Evolutionary conservation across 805 yeast species (phyloP), one percentile per base, ranked within the genome.

Genomic region (Blastobotrys terrestris): DNA sequence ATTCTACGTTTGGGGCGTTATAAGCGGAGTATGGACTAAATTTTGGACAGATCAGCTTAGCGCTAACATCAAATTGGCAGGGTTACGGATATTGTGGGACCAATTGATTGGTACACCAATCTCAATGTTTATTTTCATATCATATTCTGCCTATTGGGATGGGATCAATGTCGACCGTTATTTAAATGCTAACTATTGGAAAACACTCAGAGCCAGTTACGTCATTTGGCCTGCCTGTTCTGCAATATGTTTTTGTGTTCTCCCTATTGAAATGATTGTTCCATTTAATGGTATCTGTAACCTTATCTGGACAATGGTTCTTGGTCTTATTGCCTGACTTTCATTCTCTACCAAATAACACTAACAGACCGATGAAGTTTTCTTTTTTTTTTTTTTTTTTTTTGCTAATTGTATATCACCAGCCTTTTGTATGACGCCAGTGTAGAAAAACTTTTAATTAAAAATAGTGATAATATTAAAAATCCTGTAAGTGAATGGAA

Each of bases 1-100:
- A 52, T 69, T 68, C 54, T 67, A 68, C 46, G 67, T 66, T 1
- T 69, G 72, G 72, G 72, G 72, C 1, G 63, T 61, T 11, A 51
- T 63, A 43, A 63, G 64, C 22, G 72, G 72, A 4, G 42, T 66
- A 7, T 67, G 70, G 70, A 63, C 69, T 39, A 65, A 68, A 42
- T 62, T 64, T 56, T 69, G 72, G 72, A 67, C 71, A 2, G 70
- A 65, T 52, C 60, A 59, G 50, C 60, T 69, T 31, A 59, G 60
- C 18, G 40, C 40, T n/a, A 55, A 55, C 46, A 58, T 65, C 50
- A 53, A 51, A 1, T 20, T 49, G 19, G 57, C 62, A 31, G 51
- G 57, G 2, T 53, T 59, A 13, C 57, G 64, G 39, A 59, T 68
- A 2, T 26, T 66, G 8, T 56, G 62, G 39, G 72, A 69, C 55